phyloP scores from a whole-genome alignment of 176 grass and related monocot genomes.

The Panicum miliaceum region DNA sequence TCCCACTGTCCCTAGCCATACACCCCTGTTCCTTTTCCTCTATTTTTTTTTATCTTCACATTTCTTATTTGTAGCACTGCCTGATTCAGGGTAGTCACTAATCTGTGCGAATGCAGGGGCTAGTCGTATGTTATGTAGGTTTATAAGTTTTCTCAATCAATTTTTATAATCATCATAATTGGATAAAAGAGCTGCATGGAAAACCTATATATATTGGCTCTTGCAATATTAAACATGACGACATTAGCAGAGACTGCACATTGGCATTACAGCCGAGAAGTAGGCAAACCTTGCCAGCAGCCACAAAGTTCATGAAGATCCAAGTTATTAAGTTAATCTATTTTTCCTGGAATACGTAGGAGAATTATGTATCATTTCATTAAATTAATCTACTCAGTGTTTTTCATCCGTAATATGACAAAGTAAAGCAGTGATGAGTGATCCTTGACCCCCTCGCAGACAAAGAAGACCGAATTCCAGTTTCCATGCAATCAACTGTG shows the following conservation, averaged over 20 bases:
- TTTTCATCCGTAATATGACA: too few relatives aligned
- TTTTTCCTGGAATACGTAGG: too few relatives aligned
- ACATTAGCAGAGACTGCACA: not conserved
- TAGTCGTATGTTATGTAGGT: not conserved
- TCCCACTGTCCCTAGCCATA: not conserved
- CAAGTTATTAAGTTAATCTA: too few relatives aligned
- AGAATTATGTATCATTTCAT: too few relatives aligned
- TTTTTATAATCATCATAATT: too few relatives aligned
- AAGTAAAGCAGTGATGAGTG: too few relatives aligned
- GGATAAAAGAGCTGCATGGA: not conserved
- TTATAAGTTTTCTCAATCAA: not conserved
- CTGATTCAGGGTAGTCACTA: not conserved
- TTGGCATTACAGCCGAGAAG: not conserved
- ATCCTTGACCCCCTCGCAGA: too few relatives aligned
- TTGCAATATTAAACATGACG: not conserved
- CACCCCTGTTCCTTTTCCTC: not conserved
- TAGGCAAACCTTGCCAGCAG: not conserved
- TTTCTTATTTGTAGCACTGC: not conserved
- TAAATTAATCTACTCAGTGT: too few relatives aligned
- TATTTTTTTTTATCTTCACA: not conserved
- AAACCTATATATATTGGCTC: not conserved
- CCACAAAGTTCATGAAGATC: too few relatives aligned
- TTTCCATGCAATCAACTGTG: too few relatives aligned
- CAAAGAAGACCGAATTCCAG: too few relatives aligned
- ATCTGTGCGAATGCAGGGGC: not conserved